Percentiles rank a stretch among this genome's conserved stretches.
These are phyloP conservation scores for Saprolegnia parasitica DNA, from an alignment of 352 stramenopile species.

Conservation along the genomic window DNA sequence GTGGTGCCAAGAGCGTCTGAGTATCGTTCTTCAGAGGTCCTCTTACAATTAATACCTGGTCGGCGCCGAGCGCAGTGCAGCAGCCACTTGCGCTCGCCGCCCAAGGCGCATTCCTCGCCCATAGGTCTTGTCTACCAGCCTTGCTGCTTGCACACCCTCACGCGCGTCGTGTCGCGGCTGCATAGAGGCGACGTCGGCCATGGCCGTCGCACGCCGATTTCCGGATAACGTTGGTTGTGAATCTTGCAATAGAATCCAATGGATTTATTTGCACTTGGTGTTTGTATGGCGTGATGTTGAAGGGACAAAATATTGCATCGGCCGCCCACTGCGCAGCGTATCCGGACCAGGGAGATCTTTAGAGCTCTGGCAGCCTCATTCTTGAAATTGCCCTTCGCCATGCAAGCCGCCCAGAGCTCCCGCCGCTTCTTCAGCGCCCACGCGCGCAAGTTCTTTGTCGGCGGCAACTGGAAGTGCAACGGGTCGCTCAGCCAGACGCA, in stretches of 20 bases:
- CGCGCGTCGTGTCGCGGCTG: background rate
- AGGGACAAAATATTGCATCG: background rate
- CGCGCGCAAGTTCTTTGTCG: conserved; percentile 97
- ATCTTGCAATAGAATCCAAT: background rate
- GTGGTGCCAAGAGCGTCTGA: background rate
- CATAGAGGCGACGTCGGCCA: background rate
- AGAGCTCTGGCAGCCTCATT: background rate
- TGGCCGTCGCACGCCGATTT: background rate
- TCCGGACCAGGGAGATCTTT: background rate
- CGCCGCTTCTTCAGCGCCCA: conserved; percentile 43
- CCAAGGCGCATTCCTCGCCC: background rate
- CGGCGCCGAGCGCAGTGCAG: background rate
- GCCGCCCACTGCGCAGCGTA: background rate
- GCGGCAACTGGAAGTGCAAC: conserved; percentile 99
- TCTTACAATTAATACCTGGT: background rate
- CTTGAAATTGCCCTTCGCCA: background rate
- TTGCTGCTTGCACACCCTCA: too few relatives aligned
- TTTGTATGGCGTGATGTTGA: background rate
- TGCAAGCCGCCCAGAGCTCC: conserved; percentile 8
- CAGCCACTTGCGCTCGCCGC: too few relatives aligned
- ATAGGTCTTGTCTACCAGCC: too few relatives aligned
- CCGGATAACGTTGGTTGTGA: background rate
- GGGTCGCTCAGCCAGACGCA: conserved; percentile 61
- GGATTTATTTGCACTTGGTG: background rate
- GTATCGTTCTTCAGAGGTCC: background rate